Evolutionary conservation across 192 early-diverging fungal species (phyloP).

Genomic region (Coemansia sp.): DNA sequence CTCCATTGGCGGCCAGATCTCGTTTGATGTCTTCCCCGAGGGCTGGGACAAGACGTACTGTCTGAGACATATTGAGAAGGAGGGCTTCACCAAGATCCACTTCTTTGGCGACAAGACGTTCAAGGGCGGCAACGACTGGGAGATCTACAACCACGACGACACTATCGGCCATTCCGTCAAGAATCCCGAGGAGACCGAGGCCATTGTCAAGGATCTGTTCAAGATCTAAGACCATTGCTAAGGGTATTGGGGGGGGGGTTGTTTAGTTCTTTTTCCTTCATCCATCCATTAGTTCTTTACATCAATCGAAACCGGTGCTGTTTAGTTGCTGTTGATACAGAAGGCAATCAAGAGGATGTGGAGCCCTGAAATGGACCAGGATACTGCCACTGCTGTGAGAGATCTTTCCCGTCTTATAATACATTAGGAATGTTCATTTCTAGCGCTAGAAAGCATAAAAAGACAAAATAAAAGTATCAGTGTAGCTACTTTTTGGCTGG

Average conservation of each 20-base stretch:
- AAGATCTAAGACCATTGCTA: slow-evolving; percentile 15
- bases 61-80: slow-evolving; percentile 80
- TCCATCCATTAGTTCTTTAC: neutral
- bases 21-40: slow-evolving; percentile 97
- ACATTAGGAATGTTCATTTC: neutral
- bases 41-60: slow-evolving; percentile 99
- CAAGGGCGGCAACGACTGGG: slow-evolving; percentile 96
- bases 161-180: slow-evolving; percentile 87
- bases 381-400: neutral
- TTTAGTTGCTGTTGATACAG: neutral
- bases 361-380: too few species aligned
- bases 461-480: neutral
- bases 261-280: neutral
- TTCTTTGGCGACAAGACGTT: slow-evolving; percentile 99
- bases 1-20: slow-evolving; percentile 99
- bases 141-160: slow-evolving; percentile 82
- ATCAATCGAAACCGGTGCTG: neutral
- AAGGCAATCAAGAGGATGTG: neutral
- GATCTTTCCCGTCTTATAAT: neutral
- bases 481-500: neutral
- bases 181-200: slow-evolving; percentile 80
- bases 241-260: too few species aligned
- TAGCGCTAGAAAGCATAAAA: neutral
- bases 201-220: slow-evolving; percentile 79
- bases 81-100: slow-evolving; percentile 88